Evolutionary conservation across 106 monocot species (phyloP).

Genomic region (Acorus calamus): DNA sequence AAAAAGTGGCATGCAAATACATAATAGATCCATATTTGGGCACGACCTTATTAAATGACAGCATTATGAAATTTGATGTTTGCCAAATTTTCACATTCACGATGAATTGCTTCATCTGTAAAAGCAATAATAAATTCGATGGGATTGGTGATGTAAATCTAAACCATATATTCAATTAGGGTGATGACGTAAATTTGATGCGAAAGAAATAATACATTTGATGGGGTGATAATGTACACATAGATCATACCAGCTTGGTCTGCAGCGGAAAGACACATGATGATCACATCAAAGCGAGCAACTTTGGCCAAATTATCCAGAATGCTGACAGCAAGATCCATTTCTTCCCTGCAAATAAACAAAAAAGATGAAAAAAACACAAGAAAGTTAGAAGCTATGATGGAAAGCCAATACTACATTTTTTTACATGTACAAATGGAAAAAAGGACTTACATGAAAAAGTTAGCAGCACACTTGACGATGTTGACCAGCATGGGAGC

Average conservation of each 20-base stretch:
- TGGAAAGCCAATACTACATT: not conserved
- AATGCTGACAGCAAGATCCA: constrained; percentile 52
- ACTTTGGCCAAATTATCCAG: constrained; percentile 73
- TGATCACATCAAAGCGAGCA: constrained; percentile 87
- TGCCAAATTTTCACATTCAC: too few species aligned
- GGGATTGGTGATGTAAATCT: too few species aligned
- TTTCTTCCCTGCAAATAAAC: constrained; percentile 56
- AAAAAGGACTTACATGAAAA: constrained; percentile 48
- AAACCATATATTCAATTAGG: too few species aligned
- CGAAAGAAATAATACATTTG: not conserved
- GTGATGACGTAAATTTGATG: not conserved
- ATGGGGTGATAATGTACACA: not conserved
- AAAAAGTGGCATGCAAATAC: too few species aligned
- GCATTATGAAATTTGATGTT: too few species aligned
- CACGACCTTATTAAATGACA: too few species aligned
- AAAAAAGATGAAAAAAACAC: not conserved
- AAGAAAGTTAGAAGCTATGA: not conserved
- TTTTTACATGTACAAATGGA: too few species aligned
- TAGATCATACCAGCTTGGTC: constrained; percentile 53
- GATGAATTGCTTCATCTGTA: too few species aligned
- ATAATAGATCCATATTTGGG: too few species aligned
- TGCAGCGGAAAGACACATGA: constrained; percentile 64
- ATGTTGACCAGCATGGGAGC: constrained; percentile 80
- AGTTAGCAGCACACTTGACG: constrained; percentile 55
- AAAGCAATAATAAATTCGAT: too few species aligned